A percentile compares a stretch with the other conserved stretches of the same genome.
These are phyloP conservation scores for Dictyostelium gargantuum DNA, from an alignment of 208 protist species.

Conservation along the genomic window DNA sequence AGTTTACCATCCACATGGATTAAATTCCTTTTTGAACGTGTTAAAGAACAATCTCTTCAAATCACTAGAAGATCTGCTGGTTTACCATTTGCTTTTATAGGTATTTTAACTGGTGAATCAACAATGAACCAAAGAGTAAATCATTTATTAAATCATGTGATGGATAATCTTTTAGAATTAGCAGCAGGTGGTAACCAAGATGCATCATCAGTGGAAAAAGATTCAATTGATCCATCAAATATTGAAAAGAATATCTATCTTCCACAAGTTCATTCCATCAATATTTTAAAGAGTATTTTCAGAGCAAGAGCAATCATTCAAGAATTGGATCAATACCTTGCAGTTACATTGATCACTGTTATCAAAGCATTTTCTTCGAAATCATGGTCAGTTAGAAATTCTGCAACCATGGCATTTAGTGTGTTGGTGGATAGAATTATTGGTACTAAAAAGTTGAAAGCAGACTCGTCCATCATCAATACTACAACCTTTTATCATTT, in stretches of 20 bases:
- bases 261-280: conserved; percentile 60
- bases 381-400: conserved; percentile 62
- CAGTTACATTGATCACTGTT: not conserved
- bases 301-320: conserved; percentile 41
- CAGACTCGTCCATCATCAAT: conserved; percentile 6
- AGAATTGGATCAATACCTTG: conserved; percentile 46
- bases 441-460: conserved; percentile 29
- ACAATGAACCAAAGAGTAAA: not conserved
- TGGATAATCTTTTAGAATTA: conserved; percentile 1
- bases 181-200: not conserved
- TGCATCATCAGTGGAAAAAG: too few species aligned
- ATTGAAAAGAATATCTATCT: conserved; percentile 14
- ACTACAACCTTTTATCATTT: conserved; percentile 58
- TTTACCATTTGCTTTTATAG: conserved; percentile 55
- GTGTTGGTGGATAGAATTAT: conserved; percentile 54
- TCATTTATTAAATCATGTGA: conserved; percentile 6
- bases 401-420: conserved; percentile 62
- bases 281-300: conserved; percentile 62
- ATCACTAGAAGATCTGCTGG: conserved; percentile 57
- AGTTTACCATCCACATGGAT: conserved; percentile 40
- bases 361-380: conserved; percentile 34
- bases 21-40: not conserved
- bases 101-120: conserved; percentile 51
- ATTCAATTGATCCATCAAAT: not conserved
- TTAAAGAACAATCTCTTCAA: conserved; percentile 51